Conservation (phyloP, 192 early-diverging fungal genomes). For the Cladochytrium replicatum region DNA sequence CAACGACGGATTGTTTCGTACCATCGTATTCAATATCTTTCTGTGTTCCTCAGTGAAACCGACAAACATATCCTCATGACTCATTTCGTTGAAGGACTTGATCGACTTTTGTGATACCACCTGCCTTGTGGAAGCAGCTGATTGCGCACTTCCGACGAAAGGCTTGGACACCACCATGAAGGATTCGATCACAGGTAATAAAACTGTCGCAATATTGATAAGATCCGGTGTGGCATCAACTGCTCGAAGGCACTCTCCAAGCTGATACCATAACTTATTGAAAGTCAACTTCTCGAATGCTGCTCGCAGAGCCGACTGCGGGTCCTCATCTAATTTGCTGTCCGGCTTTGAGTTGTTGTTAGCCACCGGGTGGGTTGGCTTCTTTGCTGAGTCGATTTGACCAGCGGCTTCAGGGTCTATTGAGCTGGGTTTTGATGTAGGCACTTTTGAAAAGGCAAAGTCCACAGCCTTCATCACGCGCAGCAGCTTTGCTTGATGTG, state of each 20-base stretch:
- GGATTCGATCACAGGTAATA: slow-evolving; percentile 89
- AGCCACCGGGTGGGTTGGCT: no score
- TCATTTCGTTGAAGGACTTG: no score
- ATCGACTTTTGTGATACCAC: no score
- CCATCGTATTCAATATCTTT: slow-evolving; percentile 95
- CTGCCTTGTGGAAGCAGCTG: no score
- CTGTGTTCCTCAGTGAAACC: slow-evolving; percentile 87
- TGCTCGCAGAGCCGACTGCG: slow-evolving; percentile 13
- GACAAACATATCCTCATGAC: slow-evolving; percentile 68
- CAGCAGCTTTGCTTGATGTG: slow-evolving; percentile 82
- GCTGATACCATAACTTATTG: slow-evolving; percentile 57
- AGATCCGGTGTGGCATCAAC: slow-evolving; percentile 67
- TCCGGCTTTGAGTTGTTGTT: no score
- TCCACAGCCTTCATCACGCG: slow-evolving; percentile 92
- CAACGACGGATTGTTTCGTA: slow-evolving; percentile 89
- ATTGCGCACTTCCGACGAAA: no score
- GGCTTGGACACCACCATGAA: slow-evolving; percentile 98
- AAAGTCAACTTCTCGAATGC: slow-evolving; percentile 36
- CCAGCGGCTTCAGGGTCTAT: no score
- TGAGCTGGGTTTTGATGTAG: slow-evolving; percentile 7
- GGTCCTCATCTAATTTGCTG: no score
- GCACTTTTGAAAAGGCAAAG: slow-evolving; percentile 59
- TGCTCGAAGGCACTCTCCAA: slow-evolving; percentile 61
- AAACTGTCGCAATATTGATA: slow-evolving; percentile 81
- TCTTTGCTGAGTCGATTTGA: no score